Percentiles rank a stretch among this genome's conserved stretches.
These are phyloP conservation scores for Alisma plantagoaquatica DNA, from an alignment of 106 monocot species.

Conservation along the genomic window DNA sequence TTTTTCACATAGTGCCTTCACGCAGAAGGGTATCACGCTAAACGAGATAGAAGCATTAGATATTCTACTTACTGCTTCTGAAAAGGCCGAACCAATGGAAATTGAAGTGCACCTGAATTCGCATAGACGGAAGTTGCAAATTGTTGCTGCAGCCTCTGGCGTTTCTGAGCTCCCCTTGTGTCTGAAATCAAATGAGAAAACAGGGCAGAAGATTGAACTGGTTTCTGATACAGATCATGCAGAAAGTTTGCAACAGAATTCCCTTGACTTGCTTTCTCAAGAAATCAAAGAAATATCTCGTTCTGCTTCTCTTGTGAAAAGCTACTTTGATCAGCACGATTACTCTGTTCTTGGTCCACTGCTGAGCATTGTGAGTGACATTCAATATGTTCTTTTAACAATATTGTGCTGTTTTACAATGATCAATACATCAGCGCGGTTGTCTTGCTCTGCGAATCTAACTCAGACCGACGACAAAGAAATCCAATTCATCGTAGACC, in stretches of 20 bases:
- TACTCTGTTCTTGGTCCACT: conserved; percentile 23
- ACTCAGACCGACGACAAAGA: conserved; percentile 49
- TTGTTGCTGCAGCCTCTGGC: conserved; percentile 59
- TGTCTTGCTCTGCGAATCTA: conserved; percentile 15
- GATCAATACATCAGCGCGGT: conserved; percentile 31
- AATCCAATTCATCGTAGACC: conserved; percentile 62
- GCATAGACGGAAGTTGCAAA: conserved; percentile 53
- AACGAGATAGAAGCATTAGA: conserved; percentile 72
- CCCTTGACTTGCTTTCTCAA: conserved; percentile 35
- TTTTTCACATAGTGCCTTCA: conserved; percentile 17
- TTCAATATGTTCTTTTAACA: conserved; percentile 60
- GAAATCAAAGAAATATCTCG: conserved; percentile 64
- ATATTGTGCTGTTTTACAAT: conserved; percentile 47
- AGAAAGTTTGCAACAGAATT: conserved; percentile 23
- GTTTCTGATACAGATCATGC: conserved; percentile 29
- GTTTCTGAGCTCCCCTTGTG: conserved; percentile 22
- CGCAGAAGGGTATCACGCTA: conserved; percentile 29
- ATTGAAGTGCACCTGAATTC: conserved; percentile 45
- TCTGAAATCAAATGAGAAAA: conserved; percentile 14
- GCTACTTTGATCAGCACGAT: conserved; percentile 35
- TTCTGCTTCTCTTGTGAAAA: conserved; percentile 40
- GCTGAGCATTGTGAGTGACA: conserved; percentile 39
- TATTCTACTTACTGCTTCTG: conserved; percentile 62
- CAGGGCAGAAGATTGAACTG: neutral
- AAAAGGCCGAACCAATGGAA: conserved; percentile 53